These are phyloP conservation scores for Didymella glomerata DNA, from an alignment of 2,329 filamentous ascomycete genomes.

Conservation along the genomic window DNA sequence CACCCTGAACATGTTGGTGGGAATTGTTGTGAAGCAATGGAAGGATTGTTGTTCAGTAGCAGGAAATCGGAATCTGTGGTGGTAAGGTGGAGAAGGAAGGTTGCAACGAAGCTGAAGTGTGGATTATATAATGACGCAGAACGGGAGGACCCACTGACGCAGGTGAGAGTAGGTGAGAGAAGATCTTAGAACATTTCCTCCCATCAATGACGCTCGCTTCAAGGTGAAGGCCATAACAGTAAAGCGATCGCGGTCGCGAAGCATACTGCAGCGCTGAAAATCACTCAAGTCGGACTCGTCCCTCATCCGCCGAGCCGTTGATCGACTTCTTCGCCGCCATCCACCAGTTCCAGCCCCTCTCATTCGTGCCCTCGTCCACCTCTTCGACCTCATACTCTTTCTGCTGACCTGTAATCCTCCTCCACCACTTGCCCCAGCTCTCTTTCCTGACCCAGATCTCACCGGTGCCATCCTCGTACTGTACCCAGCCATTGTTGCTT, in stretches of 20 bases:
- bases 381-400: slow-evolving; percentile 39
- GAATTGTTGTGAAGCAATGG: background rate
- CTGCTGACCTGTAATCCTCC: slow-evolving; percentile 30
- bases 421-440: slow-evolving; percentile 44
- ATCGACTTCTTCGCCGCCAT: slow-evolving; percentile 18
- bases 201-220: background rate
- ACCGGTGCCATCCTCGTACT: slow-evolving; percentile 40
- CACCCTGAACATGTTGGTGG: background rate
- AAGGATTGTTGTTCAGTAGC: background rate
- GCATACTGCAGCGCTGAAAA: background rate
- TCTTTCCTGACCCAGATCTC: slow-evolving; percentile 46
- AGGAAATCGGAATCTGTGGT: background rate
- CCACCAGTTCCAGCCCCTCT: slow-evolving; percentile 38
- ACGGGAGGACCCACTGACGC: background rate
- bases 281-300: slow-evolving; percentile 16
- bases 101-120: background rate
- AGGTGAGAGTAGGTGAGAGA: slow-evolving; percentile 1
- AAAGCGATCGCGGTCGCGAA: background rate
- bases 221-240: slow-evolving; percentile 2
- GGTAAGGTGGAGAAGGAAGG: background rate
- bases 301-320: slow-evolving; percentile 11
- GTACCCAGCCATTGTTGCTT: slow-evolving; percentile 37
- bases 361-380: slow-evolving; percentile 38
- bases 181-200: background rate
- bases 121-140: background rate